These are phyloP conservation scores for Chernovozyma sophiae-reginae DNA, from an alignment of 1,139 yeast species.

Conservation along the genomic window DNA sequence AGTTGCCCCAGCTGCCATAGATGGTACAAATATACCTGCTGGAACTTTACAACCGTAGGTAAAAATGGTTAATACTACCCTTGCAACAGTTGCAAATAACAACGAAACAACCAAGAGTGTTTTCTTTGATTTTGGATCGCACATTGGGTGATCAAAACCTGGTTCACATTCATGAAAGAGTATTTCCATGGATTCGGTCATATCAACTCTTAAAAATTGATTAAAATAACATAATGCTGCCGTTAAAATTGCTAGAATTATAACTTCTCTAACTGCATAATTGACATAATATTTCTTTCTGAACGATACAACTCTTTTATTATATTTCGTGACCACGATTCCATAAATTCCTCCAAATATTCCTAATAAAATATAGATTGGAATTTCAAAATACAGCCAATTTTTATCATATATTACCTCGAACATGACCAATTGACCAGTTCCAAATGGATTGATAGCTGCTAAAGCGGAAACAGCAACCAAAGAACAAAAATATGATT, in stretches of 20 bases:
- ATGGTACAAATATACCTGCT: conserved; percentile 94
- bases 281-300: conserved; percentile 63
- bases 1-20: conserved; percentile 95
- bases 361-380: conserved; percentile 75
- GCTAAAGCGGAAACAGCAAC: conserved; percentile 81
- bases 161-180: conserved; percentile 80
- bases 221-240: conserved; percentile 80
- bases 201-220: conserved; percentile 74
- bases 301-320: conserved; percentile 73
- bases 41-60: conserved; percentile 94
- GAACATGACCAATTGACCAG: conserved; percentile 90
- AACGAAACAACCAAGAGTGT: conserved; percentile 44
- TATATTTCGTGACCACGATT: conserved; percentile 70
- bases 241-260: conserved; percentile 62
- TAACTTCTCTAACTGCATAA: conserved; percentile 68
- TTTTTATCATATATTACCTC: conserved; percentile 79
- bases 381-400: conserved; percentile 87
- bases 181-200: conserved; percentile 94
- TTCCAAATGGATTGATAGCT: conserved; percentile 81
- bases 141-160: conserved; percentile 39
- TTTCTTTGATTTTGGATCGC: conserved; percentile 42
- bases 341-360: conserved; percentile 92
- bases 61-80: conserved; percentile 69
- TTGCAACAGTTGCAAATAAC: conserved; percentile 63
- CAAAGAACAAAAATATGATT: conserved; percentile 85